These are phyloP conservation scores for Polychytrium aggregatum DNA, from an alignment of 192 early-diverging fungal genomes.

Conservation along the genomic window DNA sequence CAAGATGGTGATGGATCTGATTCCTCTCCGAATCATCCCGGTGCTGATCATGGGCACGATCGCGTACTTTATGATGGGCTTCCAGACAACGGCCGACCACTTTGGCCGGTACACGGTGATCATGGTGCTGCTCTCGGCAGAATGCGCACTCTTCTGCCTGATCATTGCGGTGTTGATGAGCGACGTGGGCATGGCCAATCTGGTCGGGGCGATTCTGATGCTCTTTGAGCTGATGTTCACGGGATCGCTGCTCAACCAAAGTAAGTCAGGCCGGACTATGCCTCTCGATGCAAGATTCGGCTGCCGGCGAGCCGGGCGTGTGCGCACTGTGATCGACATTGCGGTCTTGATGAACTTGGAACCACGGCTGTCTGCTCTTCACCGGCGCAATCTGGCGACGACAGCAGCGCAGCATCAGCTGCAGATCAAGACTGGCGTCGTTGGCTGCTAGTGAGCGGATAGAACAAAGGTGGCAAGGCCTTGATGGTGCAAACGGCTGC, in stretches of 20 bases:
- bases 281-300: too few relatives aligned
- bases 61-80: constrained; percentile 62
- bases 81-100: constrained; percentile 23
- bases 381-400: too few relatives aligned
- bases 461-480: too few relatives aligned
- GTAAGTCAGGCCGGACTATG: too few relatives aligned
- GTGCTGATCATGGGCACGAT: constrained; percentile 51
- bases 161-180: constrained; percentile 43
- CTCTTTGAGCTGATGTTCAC: constrained; percentile 72
- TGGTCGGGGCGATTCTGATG: constrained; percentile 51
- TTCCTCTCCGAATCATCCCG: constrained; percentile 58
- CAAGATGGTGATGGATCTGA: constrained; percentile 54
- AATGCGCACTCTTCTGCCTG: constrained; percentile 50
- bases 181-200: constrained; percentile 44
- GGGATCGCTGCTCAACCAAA: constrained; percentile 59
- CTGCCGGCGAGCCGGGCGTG: too few relatives aligned
- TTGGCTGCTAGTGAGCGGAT: too few relatives aligned
- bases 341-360: too few relatives aligned
- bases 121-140: constrained; percentile 50
- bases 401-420: too few relatives aligned
- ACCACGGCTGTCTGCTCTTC: too few relatives aligned
- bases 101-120: constrained; percentile 52
- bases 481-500: too few relatives aligned
- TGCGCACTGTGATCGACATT: too few relatives aligned
- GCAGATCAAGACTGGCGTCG: too few relatives aligned